Base-by-base conservation (phyloP, 495 filamentous ascomycete species). In the Aspergillus cavernicola region DNA sequence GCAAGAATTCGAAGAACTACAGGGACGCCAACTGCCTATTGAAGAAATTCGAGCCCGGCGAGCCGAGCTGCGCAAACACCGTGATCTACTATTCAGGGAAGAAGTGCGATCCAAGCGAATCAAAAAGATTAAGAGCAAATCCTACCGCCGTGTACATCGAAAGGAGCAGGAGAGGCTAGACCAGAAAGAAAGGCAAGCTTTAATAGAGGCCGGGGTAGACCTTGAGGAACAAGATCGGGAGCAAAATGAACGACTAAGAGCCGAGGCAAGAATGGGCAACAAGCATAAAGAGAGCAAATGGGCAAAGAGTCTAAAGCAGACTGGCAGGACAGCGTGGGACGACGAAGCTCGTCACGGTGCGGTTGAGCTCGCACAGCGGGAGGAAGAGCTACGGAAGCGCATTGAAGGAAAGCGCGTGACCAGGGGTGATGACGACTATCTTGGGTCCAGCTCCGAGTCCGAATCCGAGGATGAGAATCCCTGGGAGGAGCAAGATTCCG, bases 111-210 rank as follows among this genome's bases (percentile, higher is more conserved):
- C 90, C 4, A 96, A 92, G 70, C 85, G 93, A 3, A 87, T 98
- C 67, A 96, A 96, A 69, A 97, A 97, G 74, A 98, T 98, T 66
- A 98, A 98, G 75, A 91, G 86, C 60, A 97, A 96, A 63, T 81
- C 90, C 0, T 98, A 92, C 63, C 85, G 90, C 15, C 84, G 91
- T 44, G 85, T 97, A 19, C 95, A 97, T 65, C 85, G 93, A 31
- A 96, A 88, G 60, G 89, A 96, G 60, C 79, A 84, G 11, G 83
- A 89, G 63, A 83, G 83, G 52, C 71, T 85, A 36, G 84, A 87
- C 54, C 76, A 89, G 44, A 80, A 82, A n/a, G 84, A 90, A 46
- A 76, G 79, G 22, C 83, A 89, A 36, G 83, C 83, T 23, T 72
- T 92, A 36, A 68, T 76, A 16, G 82, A 82, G 37, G 83, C 84